phyloP scores from a whole-genome alignment of 805 yeast genomes.

The Novakomyces olei region DNA sequence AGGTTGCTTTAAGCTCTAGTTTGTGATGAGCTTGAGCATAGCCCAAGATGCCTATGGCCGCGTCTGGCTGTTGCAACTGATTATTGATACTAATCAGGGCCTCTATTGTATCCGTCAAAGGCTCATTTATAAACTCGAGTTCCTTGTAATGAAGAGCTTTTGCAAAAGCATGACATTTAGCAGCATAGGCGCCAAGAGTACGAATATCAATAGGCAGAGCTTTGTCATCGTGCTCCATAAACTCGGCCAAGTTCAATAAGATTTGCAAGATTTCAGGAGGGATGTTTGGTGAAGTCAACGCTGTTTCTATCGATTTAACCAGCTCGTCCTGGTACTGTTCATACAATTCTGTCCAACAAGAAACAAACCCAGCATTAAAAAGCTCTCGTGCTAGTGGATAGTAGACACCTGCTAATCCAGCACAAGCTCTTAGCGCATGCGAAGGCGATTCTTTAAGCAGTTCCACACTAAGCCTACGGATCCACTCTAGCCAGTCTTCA shows the following conservation, averaged over 20 bases:
- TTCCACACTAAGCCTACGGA: constrained; percentile 64
- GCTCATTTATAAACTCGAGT: constrained; percentile 80
- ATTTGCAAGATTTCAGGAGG: constrained; percentile 93
- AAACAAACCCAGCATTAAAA: constrained; percentile 83
- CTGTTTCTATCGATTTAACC: constrained; percentile 64
- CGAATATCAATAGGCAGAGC: constrained; percentile 80
- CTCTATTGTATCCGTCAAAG: constrained; percentile 78
- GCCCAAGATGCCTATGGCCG: constrained; percentile 88
- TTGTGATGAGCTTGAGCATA: constrained; percentile 66
- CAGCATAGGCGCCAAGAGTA: constrained; percentile 78
- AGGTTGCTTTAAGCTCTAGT: constrained; percentile 78
- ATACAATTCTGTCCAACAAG: constrained; percentile 85
- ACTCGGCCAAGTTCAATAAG: constrained; percentile 72
- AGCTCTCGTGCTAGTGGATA: constrained; percentile 73
- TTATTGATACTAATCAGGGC: constrained; percentile 80
- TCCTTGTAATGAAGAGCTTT: constrained; percentile 93
- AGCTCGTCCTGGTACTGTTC: constrained; percentile 77
- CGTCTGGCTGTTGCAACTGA: constrained; percentile 87
- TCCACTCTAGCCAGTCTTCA: constrained; percentile 98
- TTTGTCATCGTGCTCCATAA: constrained; percentile 92
- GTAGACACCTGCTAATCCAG: constrained; percentile 66
- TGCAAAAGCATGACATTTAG: constrained; percentile 90
- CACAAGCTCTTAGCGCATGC: constrained; percentile 81
- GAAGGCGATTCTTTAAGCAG: constrained; percentile 81
- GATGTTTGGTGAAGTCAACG: constrained; percentile 70